Percentiles rank a stretch among this genome's conserved stretches.
Evolutionary conservation across 2,329 filamentous ascomycete genomes (phyloP).

Genomic region (Davidsoniella virescens): DNA sequence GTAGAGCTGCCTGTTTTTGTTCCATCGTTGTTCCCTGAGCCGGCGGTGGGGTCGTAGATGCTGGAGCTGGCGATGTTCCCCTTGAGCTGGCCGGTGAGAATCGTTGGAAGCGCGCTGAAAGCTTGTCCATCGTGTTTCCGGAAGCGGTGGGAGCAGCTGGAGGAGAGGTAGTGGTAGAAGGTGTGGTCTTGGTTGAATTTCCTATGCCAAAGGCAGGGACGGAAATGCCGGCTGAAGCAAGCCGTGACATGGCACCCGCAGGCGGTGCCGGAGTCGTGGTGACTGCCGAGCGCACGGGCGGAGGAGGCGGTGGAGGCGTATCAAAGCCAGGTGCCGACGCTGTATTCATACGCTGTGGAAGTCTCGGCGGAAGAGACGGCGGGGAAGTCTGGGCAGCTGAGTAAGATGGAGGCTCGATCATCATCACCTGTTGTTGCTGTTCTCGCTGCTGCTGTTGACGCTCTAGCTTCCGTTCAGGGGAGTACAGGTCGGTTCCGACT

Average conservation of each 20-base stretch:
- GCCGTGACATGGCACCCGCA: slow-evolving; percentile 30
- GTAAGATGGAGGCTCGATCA: too few species aligned
- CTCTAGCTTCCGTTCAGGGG: slow-evolving; percentile 11
- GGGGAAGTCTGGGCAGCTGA: slow-evolving; percentile 23
- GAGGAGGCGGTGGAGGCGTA: slow-evolving; percentile 16
- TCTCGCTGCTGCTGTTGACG: too few species aligned
- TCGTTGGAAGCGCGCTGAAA: slow-evolving; percentile 12
- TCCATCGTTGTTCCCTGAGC: slow-evolving; percentile 43
- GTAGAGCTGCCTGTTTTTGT: slow-evolving; percentile 47
- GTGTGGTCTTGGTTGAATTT: slow-evolving; percentile 15
- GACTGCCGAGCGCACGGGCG: slow-evolving; percentile 14
- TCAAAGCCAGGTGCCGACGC: slow-evolving; percentile 19
- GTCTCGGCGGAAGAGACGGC: slow-evolving; percentile 55
- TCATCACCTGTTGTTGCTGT: too few species aligned
- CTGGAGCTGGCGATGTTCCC: slow-evolving; percentile 4
- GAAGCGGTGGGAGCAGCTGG: slow-evolving; percentile 16
- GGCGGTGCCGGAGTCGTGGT: slow-evolving; percentile 37
- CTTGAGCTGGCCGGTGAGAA: slow-evolving; percentile 4
- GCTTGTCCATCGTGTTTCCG: slow-evolving; percentile 16
- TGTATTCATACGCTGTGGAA: slow-evolving; percentile 29
- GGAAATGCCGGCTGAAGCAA: slow-evolving; percentile 59
- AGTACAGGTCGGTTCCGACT: slow-evolving; percentile 15
- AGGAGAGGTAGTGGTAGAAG: slow-evolving; percentile 16
- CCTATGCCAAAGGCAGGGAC: slow-evolving; percentile 67
- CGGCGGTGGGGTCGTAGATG: slow-evolving; percentile 16